Percentiles rank a stretch among this genome's conserved stretches.
Evolutionary conservation across 2,329 filamentous ascomycete species (phyloP).

Genomic region (Nannizzia gypsea): DNA sequence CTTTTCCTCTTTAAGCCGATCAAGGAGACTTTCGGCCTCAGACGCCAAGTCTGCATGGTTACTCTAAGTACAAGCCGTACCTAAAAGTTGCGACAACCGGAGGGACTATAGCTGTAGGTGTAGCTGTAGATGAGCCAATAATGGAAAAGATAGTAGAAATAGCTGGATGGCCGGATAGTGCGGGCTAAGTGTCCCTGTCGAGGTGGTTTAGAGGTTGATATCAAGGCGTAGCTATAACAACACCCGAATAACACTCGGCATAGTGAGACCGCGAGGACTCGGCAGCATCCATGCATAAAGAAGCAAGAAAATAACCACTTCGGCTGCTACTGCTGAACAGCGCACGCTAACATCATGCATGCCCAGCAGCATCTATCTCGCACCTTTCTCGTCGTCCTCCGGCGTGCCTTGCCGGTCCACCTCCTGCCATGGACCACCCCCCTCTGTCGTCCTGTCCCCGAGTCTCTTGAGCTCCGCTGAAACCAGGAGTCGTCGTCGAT

Average conservation of each 20-base stretch:
- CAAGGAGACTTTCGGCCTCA: neutral
- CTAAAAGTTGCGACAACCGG: too few relatives aligned
- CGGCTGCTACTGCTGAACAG: neutral
- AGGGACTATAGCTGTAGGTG: too few relatives aligned
- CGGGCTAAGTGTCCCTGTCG: neutral
- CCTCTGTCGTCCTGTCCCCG: neutral
- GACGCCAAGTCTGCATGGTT: neutral
- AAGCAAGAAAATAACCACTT: neutral
- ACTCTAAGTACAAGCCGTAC: neutral
- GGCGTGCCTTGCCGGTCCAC: neutral
- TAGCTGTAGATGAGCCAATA: neutral
- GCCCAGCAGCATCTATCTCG: neutral
- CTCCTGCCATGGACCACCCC: neutral
- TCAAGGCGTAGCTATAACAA: neutral
- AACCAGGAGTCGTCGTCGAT: slow-evolving; percentile 1
- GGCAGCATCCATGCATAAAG: neutral
- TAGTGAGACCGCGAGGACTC: neutral
- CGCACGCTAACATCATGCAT: neutral
- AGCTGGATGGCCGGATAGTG: neutral
- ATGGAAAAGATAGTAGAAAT: neutral
- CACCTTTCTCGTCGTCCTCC: neutral
- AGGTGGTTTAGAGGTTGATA: neutral
- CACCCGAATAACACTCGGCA: neutral
- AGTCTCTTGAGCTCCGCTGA: neutral
- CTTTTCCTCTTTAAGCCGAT: neutral